These are phyloP conservation scores for Kalmanozyma brasiliensis DNA, from an alignment of 1,284 basidiomycete species.

Conservation along the genomic window DNA sequence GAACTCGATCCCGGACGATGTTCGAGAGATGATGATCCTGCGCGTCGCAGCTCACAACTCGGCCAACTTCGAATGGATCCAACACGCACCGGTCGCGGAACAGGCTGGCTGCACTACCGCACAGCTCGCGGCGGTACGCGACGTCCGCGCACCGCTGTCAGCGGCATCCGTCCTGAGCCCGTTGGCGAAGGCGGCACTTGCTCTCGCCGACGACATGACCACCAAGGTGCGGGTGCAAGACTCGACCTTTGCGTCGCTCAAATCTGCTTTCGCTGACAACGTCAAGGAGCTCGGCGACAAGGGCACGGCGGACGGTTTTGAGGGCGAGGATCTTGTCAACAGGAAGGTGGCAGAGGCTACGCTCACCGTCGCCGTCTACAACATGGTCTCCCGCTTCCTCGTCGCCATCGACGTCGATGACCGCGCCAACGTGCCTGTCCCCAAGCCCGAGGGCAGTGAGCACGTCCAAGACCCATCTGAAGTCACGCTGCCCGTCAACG, in stretches of 20 bases:
- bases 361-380: conserved; percentile 69
- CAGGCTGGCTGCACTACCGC: conserved; percentile 68
- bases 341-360: conserved; percentile 68
- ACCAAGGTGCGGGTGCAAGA: conserved; percentile 42
- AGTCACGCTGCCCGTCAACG: conserved; percentile 13
- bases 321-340: conserved; percentile 44
- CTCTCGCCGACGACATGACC: conserved; percentile 69
- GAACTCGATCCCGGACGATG: conserved; percentile 69
- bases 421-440: conserved; percentile 62
- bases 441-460: conserved; percentile 59
- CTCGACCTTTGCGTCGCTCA: conserved; percentile 38
- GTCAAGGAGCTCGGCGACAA: conserved; percentile 60
- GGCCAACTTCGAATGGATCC: conserved; percentile 70
- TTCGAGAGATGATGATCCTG: conserved; percentile 70
- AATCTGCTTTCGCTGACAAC: conserved; percentile 50
- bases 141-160: conserved; percentile 48
- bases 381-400: conserved; percentile 70
- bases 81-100: conserved; percentile 68
- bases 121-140: conserved; percentile 68
- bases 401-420: conserved; percentile 70
- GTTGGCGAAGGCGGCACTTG: conserved; percentile 64
- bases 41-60: conserved; percentile 69
- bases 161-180: conserved; percentile 37
- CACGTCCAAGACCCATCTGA: conserved; percentile 32
- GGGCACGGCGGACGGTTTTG: conserved; percentile 56